These are phyloP conservation scores for Cryptococcus hybrid DNA, from an alignment of 1,284 basidiomycete genomes.

Conservation along the genomic window DNA sequence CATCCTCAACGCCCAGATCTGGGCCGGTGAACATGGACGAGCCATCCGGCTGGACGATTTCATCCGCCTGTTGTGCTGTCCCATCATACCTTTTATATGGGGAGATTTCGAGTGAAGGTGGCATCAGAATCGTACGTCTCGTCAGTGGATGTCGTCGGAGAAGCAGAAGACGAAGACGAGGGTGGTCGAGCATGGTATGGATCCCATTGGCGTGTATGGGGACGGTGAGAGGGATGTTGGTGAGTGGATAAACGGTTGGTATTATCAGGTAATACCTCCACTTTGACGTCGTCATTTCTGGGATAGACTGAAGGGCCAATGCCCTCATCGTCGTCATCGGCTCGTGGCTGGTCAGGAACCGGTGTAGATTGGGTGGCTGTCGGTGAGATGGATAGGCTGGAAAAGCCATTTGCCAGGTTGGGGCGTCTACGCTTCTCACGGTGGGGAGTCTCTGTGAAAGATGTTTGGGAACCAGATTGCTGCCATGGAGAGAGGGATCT, in stretches of 20 bases:
- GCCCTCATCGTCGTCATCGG: slow-evolving; percentile 7
- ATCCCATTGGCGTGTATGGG: slow-evolving; percentile 10
- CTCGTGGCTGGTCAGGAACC: background rate
- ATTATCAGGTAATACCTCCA: slow-evolving; percentile 12
- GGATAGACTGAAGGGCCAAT: background rate
- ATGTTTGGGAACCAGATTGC: too few relatives aligned
- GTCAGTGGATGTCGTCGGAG: slow-evolving; percentile 20
- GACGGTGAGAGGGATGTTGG: slow-evolving; percentile 3
- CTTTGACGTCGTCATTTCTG: slow-evolving; percentile 5
- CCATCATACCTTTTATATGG: slow-evolving; percentile 5
- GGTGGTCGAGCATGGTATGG: slow-evolving; percentile 10
- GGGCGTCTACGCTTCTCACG: slow-evolving; percentile 33
- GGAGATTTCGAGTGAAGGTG: slow-evolving; percentile 18
- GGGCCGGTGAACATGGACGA: background rate
- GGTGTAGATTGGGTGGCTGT: background rate
- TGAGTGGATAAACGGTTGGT: background rate
- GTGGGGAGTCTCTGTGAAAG: background rate
- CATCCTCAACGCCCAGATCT: slow-evolving; percentile 17
- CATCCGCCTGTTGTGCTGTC: slow-evolving; percentile 23
- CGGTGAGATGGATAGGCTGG: slow-evolving; percentile 28
- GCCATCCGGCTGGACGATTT: slow-evolving; percentile 25
- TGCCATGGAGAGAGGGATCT: too few relatives aligned
- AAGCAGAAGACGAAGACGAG: slow-evolving; percentile 21
- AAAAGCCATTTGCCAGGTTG: slow-evolving; percentile 41
- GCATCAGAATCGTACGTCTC: slow-evolving; percentile 31